A percentile compares a stretch with the other conserved stretches of the same genome.
These are phyloP conservation scores for Leucoagaricus sp. DNA, from an alignment of 1,284 basidiomycete species.

Conservation along the genomic window DNA sequence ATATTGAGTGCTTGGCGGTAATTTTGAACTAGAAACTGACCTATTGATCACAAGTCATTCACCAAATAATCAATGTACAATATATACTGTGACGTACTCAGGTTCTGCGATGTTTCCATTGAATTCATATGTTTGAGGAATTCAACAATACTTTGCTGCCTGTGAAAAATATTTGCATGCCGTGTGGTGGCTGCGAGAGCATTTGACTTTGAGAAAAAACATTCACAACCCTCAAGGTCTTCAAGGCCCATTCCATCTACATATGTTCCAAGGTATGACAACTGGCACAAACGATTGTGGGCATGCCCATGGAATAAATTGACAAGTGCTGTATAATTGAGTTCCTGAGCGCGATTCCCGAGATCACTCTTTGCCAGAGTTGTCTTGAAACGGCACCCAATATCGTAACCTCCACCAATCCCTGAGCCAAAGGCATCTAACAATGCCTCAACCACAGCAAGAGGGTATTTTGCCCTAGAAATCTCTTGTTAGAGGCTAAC, in stretches of 20 bases:
- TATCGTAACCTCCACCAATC: slow-evolving; percentile 30
- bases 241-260: slow-evolving; percentile 29
- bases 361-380: slow-evolving; percentile 20
- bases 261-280: slow-evolving; percentile 25
- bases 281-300: slow-evolving; percentile 32
- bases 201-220: no score
- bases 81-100: no score
- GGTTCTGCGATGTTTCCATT: no score
- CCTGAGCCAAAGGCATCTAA: slow-evolving; percentile 25
- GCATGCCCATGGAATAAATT: slow-evolving; percentile 33
- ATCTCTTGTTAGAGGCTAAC: no score
- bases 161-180: no score
- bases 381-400: slow-evolving; percentile 23
- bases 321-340: slow-evolving; percentile 21
- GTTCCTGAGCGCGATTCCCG: slow-evolving; percentile 6
- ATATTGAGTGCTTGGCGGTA: slow-evolving; percentile 28
- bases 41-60: slow-evolving; percentile 28
- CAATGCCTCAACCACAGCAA: slow-evolving; percentile 27
- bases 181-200: no score
- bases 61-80: slow-evolving; percentile 29
- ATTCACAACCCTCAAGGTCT: slow-evolving; percentile 34
- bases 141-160: no score
- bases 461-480: slow-evolving; percentile 38
- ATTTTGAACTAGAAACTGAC: slow-evolving; percentile 17
- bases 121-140: no score